A percentile compares a stretch with the other conserved stretches of the same genome.
Evolutionary conservation across 345 rosid genomes (phyloP).

Genomic region (Hibiscus tridactylites): DNA sequence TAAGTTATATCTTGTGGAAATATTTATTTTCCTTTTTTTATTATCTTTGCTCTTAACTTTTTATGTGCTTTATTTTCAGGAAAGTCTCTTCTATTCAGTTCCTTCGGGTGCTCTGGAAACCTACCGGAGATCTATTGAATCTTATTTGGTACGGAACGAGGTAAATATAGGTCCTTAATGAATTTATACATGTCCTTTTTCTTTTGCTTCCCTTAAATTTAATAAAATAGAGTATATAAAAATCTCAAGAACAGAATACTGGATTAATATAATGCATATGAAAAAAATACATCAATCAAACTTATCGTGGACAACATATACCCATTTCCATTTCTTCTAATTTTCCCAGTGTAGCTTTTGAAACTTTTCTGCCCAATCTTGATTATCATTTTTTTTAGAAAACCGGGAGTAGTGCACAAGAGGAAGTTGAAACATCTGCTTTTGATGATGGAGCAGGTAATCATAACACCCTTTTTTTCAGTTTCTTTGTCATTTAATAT

Average conservation of each 20-base stretch:
- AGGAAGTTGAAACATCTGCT: conserved; percentile 75
- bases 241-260: neutral
- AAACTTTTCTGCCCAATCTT: neutral
- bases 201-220: neutral
- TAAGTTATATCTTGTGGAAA: neutral
- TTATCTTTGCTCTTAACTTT: conserved; percentile 6
- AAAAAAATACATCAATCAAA: neutral
- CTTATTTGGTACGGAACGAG: conserved; percentile 49
- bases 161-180: conserved; percentile 22
- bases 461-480: conserved; percentile 6
- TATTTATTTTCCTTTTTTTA: neutral
- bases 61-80: conserved; percentile 46
- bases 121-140: conserved; percentile 75
- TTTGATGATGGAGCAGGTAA: conserved; percentile 72
- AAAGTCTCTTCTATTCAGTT: conserved; percentile 84
- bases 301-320: conserved; percentile 1
- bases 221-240: neutral
- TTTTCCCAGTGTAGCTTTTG: neutral
- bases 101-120: conserved; percentile 76
- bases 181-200: neutral
- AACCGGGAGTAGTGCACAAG: conserved; percentile 68
- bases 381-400: conserved; percentile 34
- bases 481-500: conserved; percentile 11
- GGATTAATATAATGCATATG: neutral
- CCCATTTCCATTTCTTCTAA: neutral